Percentiles rank a stretch among this genome's conserved stretches.
Conservation (phyloP, 2,329 filamentous ascomycete genomes). For the Fusarium pseudograminearum region DNA sequence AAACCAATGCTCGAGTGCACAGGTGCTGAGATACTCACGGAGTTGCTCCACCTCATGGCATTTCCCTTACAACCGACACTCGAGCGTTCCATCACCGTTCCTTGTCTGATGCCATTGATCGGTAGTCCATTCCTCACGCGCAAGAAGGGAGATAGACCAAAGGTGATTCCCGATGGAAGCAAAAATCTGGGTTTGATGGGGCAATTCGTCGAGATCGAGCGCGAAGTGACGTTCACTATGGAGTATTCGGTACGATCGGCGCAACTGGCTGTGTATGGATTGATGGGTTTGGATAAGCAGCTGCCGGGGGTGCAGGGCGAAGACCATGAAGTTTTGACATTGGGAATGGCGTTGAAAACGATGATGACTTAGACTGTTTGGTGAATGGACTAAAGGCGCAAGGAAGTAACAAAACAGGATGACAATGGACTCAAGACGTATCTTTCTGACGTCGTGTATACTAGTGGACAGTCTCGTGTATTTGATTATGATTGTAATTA, state of each 20-base stretch:
- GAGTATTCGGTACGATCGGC: slow-evolving; percentile 47
- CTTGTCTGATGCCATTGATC: slow-evolving; percentile 45
- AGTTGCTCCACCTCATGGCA: slow-evolving; percentile 44
- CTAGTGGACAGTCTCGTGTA: not conserved
- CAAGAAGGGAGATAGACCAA: slow-evolving; percentile 43
- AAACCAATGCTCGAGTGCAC: slow-evolving; percentile 47
- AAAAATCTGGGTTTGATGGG: slow-evolving; percentile 47
- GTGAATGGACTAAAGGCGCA: slow-evolving; percentile 1
- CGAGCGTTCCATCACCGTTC: slow-evolving; percentile 40
- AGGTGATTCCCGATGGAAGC: slow-evolving; percentile 42
- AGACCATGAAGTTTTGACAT: slow-evolving; percentile 40
- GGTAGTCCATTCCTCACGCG: slow-evolving; percentile 46
- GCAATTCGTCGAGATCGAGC: slow-evolving; percentile 47
- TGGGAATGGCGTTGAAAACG: slow-evolving; percentile 47
- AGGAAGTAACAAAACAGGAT: not conserved
- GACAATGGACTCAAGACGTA: not conserved
- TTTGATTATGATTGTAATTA: too few relatives aligned
- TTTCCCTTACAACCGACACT: slow-evolving; percentile 44
- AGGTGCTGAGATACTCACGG: slow-evolving; percentile 44
- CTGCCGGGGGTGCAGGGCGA: slow-evolving; percentile 40
- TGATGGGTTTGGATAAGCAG: slow-evolving; percentile 43
- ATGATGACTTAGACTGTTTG: slow-evolving; percentile 39
- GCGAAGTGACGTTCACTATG: slow-evolving; percentile 48
- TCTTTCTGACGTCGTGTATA: not conserved
- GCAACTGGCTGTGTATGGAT: slow-evolving; percentile 44